Evolutionary conservation across 495 filamentous ascomycete species (phyloP), one percentile per base, ranked within the genome.

Genomic region (Podospora australis): DNA sequence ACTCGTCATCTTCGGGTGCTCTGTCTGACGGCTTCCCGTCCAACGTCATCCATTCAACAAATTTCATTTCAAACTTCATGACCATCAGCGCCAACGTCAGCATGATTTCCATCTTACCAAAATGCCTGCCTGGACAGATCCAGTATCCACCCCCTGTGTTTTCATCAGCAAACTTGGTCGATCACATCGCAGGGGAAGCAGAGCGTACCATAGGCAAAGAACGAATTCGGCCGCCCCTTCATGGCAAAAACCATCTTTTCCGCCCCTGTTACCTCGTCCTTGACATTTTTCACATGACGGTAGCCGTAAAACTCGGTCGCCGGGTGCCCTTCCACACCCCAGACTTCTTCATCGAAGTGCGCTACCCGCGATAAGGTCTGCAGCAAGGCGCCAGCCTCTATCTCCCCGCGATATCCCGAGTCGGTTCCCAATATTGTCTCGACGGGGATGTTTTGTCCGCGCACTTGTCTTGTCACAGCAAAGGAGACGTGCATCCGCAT

Each of bases 41-140:
- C 4, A 22, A 28, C 0, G 48, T 53, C 0, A 30, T 36, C 53
- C 56, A 62, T 24, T 58, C 49, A 3, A 59, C 55, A 6, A 75
- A 63, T 24, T 73, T 60, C 38, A 81, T 62, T 25, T 81, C 70
- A 67, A 78, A 79, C 49, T 71, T 59, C 8, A 67, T 58, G 6
- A 81, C 45, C 11, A 80, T 64, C 4, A 69, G 63, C 16, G 74
- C 71, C 2, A 68, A 60, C 9, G 72, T 64, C 11, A 67, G 54
- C n/a, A 81, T 32, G 1, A 77, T 69, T 48, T 73, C 61, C 44
- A 28, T 32, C 42, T 52, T 52, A 1, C 42, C 49, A 46, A 78
- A 71, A 19, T 56, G 42, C 21, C 71, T 67, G 19, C 73, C 66
- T 21, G 77, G 70, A 38, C 71, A 71, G 4, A 67, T 65, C 0